Evolutionary conservation across 805 yeast species (phyloP).

Genomic region (Sugiyamaella boreocaroliniensis): DNA sequence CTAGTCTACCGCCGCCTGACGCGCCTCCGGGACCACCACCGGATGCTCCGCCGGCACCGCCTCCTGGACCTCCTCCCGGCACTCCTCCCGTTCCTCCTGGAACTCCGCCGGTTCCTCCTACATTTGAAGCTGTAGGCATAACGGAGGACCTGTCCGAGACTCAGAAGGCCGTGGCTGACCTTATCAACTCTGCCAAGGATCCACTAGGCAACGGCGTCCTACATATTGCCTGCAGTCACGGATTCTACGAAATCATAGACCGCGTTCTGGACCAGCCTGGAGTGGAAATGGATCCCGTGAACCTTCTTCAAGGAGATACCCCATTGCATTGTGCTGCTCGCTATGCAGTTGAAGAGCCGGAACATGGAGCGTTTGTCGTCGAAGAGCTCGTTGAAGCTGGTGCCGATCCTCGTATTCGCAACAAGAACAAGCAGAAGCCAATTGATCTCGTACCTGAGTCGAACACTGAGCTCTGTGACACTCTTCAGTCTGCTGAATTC

Average conservation of each 20-base stretch:
- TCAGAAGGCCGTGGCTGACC: conserved; percentile 32
- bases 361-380: conserved; percentile 69
- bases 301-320: conserved; percentile 69
- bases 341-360: conserved; percentile 73
- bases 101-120: neutral
- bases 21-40: neutral
- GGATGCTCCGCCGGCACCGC: neutral
- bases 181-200: conserved; percentile 66
- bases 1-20: neutral
- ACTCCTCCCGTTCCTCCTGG: neutral
- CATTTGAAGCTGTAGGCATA: neutral
- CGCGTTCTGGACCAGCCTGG: conserved; percentile 78
- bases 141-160: conserved; percentile 28
- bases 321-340: conserved; percentile 84
- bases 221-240: conserved; percentile 75
- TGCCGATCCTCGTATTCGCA: conserved; percentile 59
- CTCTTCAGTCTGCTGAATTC: conserved; percentile 77
- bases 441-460: conserved; percentile 55
- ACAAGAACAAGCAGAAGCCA: conserved; percentile 64
- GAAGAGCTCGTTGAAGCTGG: conserved; percentile 89
- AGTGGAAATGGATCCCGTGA: conserved; percentile 79
- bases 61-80: neutral
- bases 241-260: conserved; percentile 83
- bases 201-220: conserved; percentile 75
- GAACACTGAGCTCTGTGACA: conserved; percentile 50